Percentiles rank a stretch among this genome's conserved stretches.
These are phyloP conservation scores for Leishmania major DNA, from an alignment of 208 protist genomes.

Conservation along the genomic window DNA sequence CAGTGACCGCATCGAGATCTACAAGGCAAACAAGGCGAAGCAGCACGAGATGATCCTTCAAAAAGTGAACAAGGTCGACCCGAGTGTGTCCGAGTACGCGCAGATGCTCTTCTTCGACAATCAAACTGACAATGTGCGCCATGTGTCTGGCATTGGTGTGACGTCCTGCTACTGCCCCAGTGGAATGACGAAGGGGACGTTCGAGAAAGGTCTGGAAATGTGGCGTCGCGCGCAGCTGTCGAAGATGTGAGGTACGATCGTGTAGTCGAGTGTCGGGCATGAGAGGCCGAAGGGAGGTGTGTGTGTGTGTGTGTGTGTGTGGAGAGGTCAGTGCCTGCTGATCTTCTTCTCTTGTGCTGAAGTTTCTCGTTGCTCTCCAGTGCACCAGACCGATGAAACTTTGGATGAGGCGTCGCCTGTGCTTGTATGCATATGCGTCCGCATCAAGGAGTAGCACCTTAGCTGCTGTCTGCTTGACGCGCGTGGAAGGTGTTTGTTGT, in stretches of 20 bases:
- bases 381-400: neutral
- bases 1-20: slow-evolving; percentile 75
- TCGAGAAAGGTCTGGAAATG: slow-evolving; percentile 65
- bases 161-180: slow-evolving; percentile 73
- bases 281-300: neutral
- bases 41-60: slow-evolving; percentile 65
- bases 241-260: slow-evolving; percentile 18
- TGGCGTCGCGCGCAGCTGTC: slow-evolving; percentile 43
- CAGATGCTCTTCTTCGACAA: slow-evolving; percentile 94
- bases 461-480: neutral
- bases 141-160: slow-evolving; percentile 79
- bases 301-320: too few relatives aligned
- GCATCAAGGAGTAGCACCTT: neutral
- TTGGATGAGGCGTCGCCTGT: neutral
- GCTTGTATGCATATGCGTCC: neutral
- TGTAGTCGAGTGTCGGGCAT: neutral
- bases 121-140: slow-evolving; percentile 77
- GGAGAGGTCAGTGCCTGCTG: too few relatives aligned
- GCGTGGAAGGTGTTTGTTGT: too few relatives aligned
- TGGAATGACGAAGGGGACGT: slow-evolving; percentile 75
- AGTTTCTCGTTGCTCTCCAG: slow-evolving; percentile 19
- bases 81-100: slow-evolving; percentile 57
- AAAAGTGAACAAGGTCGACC: slow-evolving; percentile 45
- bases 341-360: neutral
- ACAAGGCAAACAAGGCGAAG: slow-evolving; percentile 70